Base-by-base conservation (phyloP, 2,329 filamentous ascomycete species). In the Capronia coronata region DNA sequence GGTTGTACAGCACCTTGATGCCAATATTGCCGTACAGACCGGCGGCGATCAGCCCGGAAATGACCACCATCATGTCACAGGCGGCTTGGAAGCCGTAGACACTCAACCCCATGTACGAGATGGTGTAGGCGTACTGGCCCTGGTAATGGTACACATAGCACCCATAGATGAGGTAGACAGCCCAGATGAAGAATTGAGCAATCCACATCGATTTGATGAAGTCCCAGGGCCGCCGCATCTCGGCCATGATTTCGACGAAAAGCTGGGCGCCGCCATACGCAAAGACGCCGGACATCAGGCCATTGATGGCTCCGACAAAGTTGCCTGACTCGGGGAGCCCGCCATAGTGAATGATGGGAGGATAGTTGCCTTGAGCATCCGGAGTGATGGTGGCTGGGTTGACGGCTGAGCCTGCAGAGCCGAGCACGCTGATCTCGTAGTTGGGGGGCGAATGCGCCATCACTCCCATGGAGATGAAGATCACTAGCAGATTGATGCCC, bases 1-100 rank as follows among this genome's bases (percentile, higher is more conserved):
- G 68, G 52, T 70, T 68, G 62, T 76, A 76, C 25, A 68, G 51
- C 1, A 69, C 66, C 55, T 70, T 70, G 52, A 69, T 65, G 13
- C 68, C 68, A 27, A 70, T 69, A 48, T 70, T 70, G 3, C 67
- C 67, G 49, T 70, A 70, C 1, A 70, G 59, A 6, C 60, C 64
- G 2, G 64, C 67, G 1, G 67, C 64, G 40, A 69, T 69, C 1
- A 69, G 54, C 6, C 59, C 63, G 34, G 53, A 60, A 32, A 64
- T 59, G 37, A 62, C 55, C 23, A 58, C 61, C 47, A 63, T 44
- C 56, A 65, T 64, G 45, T 66, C 64, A 14, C 64, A 62, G 1
- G 59, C 60, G 2, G 59, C 61, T 51, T 66, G 64, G 59, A 62
- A 68, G 5, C 59, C 61, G 27, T 68, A 68, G n/a, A 62, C 52